phyloP scores from a whole-genome alignment of 2,329 filamentous ascomycete genomes.

The Torrubiellomyces zombiae region DNA sequence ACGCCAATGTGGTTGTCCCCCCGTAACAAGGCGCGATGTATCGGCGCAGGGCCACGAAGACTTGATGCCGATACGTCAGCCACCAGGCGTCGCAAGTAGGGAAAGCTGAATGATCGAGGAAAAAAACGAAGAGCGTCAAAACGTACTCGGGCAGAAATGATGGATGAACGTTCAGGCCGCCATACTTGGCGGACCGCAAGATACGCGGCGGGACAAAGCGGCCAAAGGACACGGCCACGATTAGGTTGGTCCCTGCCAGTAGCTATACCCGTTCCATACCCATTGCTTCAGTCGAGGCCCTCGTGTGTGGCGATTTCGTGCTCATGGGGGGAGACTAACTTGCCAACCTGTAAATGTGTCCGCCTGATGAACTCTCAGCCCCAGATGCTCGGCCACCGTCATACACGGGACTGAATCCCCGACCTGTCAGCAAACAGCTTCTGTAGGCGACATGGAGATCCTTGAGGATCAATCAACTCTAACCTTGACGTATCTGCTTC shows the following conservation, averaged over 20 bases:
- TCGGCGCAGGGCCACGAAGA: constrained; percentile 69
- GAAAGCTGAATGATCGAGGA: neutral
- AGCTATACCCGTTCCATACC: too few relatives aligned
- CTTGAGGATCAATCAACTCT: constrained; percentile 6
- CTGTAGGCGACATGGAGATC: too few relatives aligned
- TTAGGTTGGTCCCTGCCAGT: constrained; percentile 50
- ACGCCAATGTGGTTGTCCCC: constrained; percentile 49
- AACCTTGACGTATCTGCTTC: constrained; percentile 51
- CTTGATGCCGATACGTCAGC: constrained; percentile 21
- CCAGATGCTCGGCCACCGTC: constrained; percentile 42
- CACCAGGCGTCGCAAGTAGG: neutral
- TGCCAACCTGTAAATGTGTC: constrained; percentile 75
- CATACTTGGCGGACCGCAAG: constrained; percentile 53
- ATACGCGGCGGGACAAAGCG: constrained; percentile 70
- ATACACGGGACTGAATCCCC: constrained; percentile 52
- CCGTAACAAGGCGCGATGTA: constrained; percentile 67
- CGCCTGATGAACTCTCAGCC: constrained; percentile 53
- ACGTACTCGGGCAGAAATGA: constrained; percentile 70
- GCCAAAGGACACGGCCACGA: constrained; percentile 89
- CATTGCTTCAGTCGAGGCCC: constrained; percentile 3
- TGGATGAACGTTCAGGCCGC: constrained; percentile 85
- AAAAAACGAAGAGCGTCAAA: too few relatives aligned
- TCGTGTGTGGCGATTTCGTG: too few relatives aligned
- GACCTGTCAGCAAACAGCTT: neutral
- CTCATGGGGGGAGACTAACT: constrained; percentile 26